These are phyloP conservation scores for Rhytidhysteron rufulum DNA, from an alignment of 2,329 filamentous ascomycete genomes.

Conservation along the genomic window DNA sequence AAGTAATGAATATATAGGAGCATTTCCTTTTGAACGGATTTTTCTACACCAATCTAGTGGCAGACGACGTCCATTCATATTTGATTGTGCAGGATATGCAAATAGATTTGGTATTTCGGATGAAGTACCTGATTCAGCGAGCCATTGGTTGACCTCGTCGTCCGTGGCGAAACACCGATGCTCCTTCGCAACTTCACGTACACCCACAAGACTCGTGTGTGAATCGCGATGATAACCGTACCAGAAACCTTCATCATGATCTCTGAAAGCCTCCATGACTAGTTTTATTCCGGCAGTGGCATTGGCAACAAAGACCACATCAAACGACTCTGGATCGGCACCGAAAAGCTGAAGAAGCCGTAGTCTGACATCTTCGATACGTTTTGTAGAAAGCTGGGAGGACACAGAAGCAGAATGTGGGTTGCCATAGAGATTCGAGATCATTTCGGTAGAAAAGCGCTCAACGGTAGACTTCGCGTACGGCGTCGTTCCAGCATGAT, in stretches of 20 bases:
- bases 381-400: constrained; percentile 70
- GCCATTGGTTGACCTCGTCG: constrained; percentile 61
- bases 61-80: constrained; percentile 78
- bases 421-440: constrained; percentile 77
- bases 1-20: constrained; percentile 62
- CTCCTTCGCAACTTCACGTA: constrained; percentile 62
- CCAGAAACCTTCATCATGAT: constrained; percentile 65
- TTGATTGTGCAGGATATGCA: constrained; percentile 87
- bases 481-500: constrained; percentile 90
- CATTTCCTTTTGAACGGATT: constrained; percentile 40
- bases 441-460: constrained; percentile 74
- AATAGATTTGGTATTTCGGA: constrained; percentile 51
- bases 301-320: constrained; percentile 88
- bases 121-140: constrained; percentile 37
- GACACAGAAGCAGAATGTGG: constrained; percentile 83
- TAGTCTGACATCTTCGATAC: constrained; percentile 72
- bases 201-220: constrained; percentile 83
- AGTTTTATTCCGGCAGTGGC: constrained; percentile 89
- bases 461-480: constrained; percentile 79
- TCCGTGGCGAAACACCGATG: constrained; percentile 66
- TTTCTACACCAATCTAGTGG: constrained; percentile 64
- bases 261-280: constrained; percentile 72
- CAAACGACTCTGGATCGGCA: constrained; percentile 76
- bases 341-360: constrained; percentile 72
- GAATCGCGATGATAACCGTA: constrained; percentile 81